Evolutionary conservation across 108 stramenopile genomes (phyloP).

Genomic region (Skeletonema costatum): DNA sequence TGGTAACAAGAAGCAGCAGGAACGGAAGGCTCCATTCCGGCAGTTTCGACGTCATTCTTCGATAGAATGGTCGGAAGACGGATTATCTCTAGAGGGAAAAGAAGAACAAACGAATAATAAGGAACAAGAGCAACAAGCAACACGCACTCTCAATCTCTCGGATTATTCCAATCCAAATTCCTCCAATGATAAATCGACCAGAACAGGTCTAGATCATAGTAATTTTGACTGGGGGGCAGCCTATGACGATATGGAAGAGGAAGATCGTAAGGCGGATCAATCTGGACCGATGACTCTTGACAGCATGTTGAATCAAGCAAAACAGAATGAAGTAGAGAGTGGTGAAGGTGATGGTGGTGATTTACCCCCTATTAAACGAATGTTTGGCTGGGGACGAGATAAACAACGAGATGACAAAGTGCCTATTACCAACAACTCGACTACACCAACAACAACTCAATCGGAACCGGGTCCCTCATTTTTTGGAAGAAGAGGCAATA

Average conservation of each 20-base stretch:
- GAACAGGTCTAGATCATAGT: background rate
- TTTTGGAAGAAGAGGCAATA: background rate
- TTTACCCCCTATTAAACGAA: background rate
- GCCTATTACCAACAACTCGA: background rate
- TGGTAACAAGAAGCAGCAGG: background rate
- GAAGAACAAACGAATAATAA: background rate
- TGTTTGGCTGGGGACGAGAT: constrained; percentile 7
- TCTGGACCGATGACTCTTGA: background rate
- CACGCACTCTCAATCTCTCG: background rate
- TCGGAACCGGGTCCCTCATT: background rate
- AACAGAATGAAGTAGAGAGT: background rate
- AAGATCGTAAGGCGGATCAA: background rate
- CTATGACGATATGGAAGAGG: background rate
- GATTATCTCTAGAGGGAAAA: background rate
- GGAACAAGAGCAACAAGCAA: background rate
- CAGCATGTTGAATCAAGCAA: background rate
- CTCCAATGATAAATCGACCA: background rate
- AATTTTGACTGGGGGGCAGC: background rate
- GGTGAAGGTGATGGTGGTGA: background rate
- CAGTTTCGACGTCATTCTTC: background rate
- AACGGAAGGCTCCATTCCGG: background rate
- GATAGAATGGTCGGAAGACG: background rate
- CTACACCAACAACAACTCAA: background rate
- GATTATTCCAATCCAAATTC: background rate
- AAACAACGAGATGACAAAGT: background rate